Conservation (phyloP, 2,329 filamentous ascomycete species). For the Colletotrichum navitas region DNA sequence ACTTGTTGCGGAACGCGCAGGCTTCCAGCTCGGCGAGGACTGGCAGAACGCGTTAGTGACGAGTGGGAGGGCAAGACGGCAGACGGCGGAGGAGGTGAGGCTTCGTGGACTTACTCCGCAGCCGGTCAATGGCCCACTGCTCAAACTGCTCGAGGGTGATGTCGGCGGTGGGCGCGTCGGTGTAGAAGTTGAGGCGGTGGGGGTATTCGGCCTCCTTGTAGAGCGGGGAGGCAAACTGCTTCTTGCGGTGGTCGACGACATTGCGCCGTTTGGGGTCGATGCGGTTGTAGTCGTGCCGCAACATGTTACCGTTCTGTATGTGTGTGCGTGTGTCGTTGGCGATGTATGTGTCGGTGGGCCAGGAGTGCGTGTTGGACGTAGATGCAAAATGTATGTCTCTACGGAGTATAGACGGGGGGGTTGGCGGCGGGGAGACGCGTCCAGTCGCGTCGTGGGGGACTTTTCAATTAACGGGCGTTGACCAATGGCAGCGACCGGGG, state of each 20-base stretch:
- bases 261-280: slow-evolving; percentile 80
- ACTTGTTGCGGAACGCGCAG: slow-evolving; percentile 93
- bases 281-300: slow-evolving; percentile 65
- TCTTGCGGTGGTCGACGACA: slow-evolving; percentile 83
- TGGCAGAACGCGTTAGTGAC: slow-evolving; percentile 49
- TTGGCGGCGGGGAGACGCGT: slow-evolving; percentile 33
- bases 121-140: slow-evolving; percentile 95
- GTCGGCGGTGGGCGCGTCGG: slow-evolving; percentile 87
- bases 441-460: slow-evolving; percentile 30
- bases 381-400: slow-evolving; percentile 17
- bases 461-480: slow-evolving; percentile 27
- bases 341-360: slow-evolving; percentile 9
- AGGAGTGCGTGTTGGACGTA: slow-evolving; percentile 1
- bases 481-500: slow-evolving; percentile 13
- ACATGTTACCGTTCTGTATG: slow-evolving; percentile 52
- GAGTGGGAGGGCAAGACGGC: neutral
- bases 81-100: neutral
- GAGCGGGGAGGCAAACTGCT: slow-evolving; percentile 83
- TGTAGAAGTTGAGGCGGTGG: slow-evolving; percentile 92
- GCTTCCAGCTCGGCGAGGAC: slow-evolving; percentile 91
- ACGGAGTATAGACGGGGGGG: too few relatives aligned
- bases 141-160: slow-evolving; percentile 98
- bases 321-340: neutral
- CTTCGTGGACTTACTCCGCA: slow-evolving; percentile 72
- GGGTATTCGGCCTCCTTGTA: slow-evolving; percentile 86